A percentile compares a stretch with the other conserved stretches of the same genome.
Conservation (phyloP, 2,329 filamentous ascomycete species). For the Cladosporium sp. region DNA sequence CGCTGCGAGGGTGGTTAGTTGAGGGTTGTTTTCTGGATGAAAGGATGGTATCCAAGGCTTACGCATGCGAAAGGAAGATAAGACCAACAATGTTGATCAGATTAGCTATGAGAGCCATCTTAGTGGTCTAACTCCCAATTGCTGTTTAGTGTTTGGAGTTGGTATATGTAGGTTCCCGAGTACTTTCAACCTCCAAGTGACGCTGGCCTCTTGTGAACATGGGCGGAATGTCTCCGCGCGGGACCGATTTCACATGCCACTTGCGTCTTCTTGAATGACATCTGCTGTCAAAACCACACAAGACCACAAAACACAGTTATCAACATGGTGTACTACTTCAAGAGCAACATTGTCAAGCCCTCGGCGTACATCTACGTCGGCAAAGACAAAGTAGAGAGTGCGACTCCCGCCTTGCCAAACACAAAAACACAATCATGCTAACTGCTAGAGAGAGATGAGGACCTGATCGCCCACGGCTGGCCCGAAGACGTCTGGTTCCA, state of each 20-base stretch:
- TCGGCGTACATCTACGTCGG: constrained; percentile 89
- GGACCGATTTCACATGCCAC: not conserved
- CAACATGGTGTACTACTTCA: constrained; percentile 92
- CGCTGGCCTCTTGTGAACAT: not conserved
- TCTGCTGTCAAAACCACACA: not conserved
- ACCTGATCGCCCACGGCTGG: constrained; percentile 89
- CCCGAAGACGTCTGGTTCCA: constrained; percentile 99
- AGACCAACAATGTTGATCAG: constrained; percentile 67
- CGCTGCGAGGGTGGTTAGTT: constrained; percentile 52
- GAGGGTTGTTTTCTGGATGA: not conserved
- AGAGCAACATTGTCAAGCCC: constrained; percentile 76
- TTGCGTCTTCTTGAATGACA: not conserved
- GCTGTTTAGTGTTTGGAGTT: not conserved
- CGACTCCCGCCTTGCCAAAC: constrained; percentile 29
- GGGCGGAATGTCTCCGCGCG: not conserved
- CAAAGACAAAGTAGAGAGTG: constrained; percentile 99
- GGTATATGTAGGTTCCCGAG: too few species aligned
- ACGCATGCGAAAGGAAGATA: constrained; percentile 82
- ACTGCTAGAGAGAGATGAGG: constrained; percentile 67
- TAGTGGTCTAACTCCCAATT: not conserved
- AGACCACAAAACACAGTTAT: not conserved
- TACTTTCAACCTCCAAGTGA: not conserved
- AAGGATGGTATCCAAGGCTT: constrained; percentile 37
- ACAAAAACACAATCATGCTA: constrained; percentile 21
- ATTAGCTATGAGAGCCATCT: constrained; percentile 8